A percentile compares a stretch with the other conserved stretches of the same genome.
phyloP scores from a whole-genome alignment of 2,329 filamentous ascomycete species.

The Magnaporthiopsis poae region DNA sequence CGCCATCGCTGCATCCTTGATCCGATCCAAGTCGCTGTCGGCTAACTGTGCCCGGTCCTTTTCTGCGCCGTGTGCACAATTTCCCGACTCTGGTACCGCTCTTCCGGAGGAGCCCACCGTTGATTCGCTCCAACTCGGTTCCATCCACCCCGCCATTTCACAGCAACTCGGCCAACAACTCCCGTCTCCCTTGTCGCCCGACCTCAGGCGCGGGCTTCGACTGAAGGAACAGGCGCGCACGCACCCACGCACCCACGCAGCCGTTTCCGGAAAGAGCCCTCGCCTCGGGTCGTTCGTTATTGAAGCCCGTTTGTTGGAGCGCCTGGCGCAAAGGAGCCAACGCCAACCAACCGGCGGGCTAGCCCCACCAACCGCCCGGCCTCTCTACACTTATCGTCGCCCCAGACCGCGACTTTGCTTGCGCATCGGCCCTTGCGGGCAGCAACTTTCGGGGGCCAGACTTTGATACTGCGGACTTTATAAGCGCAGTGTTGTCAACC shows the following conservation, averaged over 20 bases:
- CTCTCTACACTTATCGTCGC: neutral
- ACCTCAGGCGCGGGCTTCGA: neutral
- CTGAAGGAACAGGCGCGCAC: neutral
- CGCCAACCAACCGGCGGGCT: neutral
- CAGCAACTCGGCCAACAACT: neutral
- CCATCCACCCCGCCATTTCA: neutral
- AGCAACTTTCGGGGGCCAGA: neutral
- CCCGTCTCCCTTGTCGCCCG: neutral
- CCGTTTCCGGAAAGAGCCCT: neutral
- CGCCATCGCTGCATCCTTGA: neutral
- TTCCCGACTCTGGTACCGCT: neutral
- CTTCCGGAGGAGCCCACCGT: neutral
- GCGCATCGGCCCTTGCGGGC: constrained; percentile 7
- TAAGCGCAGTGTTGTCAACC: neutral
- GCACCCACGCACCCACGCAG: neutral
- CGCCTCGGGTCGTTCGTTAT: neutral
- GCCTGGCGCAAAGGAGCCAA: neutral
- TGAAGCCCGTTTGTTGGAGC: neutral
- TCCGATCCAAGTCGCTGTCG: neutral
- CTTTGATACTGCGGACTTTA: neutral
- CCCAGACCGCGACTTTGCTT: neutral
- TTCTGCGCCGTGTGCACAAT: neutral
- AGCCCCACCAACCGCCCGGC: neutral
- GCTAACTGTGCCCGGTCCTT: neutral
- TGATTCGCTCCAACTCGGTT: neutral